These are phyloP conservation scores for Xylaria hypoxylon DNA, from an alignment of 2,329 filamentous ascomycete species.

Conservation along the genomic window DNA sequence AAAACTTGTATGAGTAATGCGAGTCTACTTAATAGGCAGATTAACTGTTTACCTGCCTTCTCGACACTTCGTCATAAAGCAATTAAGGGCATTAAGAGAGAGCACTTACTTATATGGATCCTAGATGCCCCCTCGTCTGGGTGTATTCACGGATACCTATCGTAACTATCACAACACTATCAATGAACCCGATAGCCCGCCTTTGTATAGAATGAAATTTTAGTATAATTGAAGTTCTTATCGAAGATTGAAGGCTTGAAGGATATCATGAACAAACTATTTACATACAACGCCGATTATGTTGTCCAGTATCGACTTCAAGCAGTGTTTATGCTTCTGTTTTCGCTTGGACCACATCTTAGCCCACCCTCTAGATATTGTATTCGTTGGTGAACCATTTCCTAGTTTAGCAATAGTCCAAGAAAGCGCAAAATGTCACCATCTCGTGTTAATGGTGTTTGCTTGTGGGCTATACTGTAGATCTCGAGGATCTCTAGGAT, in stretches of 20 bases:
- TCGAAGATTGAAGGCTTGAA: background rate
- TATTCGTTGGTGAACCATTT: slow-evolving; percentile 13
- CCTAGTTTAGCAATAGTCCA: slow-evolving; percentile 7
- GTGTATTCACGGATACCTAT: background rate
- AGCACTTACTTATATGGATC: too few relatives aligned
- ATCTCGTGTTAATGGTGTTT: slow-evolving; percentile 26
- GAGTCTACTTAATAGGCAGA: background rate
- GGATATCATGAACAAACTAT: too few relatives aligned
- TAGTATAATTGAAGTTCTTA: background rate
- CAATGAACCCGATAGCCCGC: background rate
- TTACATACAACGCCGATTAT: too few relatives aligned
- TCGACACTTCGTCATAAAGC: background rate
- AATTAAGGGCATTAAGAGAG: background rate
- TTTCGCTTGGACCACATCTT: background rate
- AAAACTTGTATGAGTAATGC: too few relatives aligned
- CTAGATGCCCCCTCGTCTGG: background rate
- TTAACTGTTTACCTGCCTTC: background rate
- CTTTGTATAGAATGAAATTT: background rate
- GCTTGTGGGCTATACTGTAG: slow-evolving; percentile 14
- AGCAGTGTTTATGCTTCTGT: background rate
- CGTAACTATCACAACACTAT: background rate
- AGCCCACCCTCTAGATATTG: background rate
- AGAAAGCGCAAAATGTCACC: slow-evolving; percentile 7
- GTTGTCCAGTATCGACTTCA: too few relatives aligned
- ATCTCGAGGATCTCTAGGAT: slow-evolving; percentile 17